phyloP scores from a whole-genome alignment of 768 basidiomycete species.

The Plicaturopsis crispa region DNA sequence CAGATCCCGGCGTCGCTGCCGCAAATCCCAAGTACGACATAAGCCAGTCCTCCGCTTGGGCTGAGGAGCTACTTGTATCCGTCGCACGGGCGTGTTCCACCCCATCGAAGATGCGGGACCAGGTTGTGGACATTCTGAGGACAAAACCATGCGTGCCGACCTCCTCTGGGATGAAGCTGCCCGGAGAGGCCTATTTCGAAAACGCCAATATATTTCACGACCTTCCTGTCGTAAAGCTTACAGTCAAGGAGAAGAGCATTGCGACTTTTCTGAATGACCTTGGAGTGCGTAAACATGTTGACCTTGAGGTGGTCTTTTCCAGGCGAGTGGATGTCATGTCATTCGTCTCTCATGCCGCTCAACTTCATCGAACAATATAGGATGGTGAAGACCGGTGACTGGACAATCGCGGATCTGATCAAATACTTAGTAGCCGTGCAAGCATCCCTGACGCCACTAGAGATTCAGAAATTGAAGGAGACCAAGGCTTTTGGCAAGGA shows the following conservation, averaged over 20 bases:
- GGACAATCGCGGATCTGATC: slow-evolving; percentile 79
- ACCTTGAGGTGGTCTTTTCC: slow-evolving; percentile 89
- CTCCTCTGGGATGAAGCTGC: slow-evolving; percentile 62
- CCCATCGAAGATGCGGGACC: slow-evolving; percentile 38
- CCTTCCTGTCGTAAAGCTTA: slow-evolving; percentile 66
- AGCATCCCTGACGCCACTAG: slow-evolving; percentile 45
- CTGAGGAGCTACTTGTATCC: slow-evolving; percentile 68
- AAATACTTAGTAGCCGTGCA: slow-evolving; percentile 85
- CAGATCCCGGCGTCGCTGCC: slow-evolving; percentile 34
- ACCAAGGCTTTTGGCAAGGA: slow-evolving; percentile 77
- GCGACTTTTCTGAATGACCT: slow-evolving; percentile 67
- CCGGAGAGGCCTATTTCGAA: slow-evolving; percentile 74
- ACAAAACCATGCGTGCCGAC: slow-evolving; percentile 63
- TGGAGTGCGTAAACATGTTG: slow-evolving; percentile 87
- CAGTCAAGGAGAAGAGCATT: slow-evolving; percentile 54
- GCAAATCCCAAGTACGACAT: slow-evolving; percentile 51
- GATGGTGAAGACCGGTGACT: slow-evolving; percentile 86
- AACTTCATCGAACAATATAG: slow-evolving; percentile 30
- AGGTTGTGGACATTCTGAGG: slow-evolving; percentile 43
- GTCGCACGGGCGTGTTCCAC: slow-evolving; percentile 70
- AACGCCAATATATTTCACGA: slow-evolving; percentile 88
- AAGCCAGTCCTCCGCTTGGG: slow-evolving; percentile 57
- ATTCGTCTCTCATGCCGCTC: neutral
- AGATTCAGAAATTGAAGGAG: slow-evolving; percentile 47
- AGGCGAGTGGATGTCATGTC: too few relatives aligned